Percentiles rank a stretch among this genome's conserved stretches.
Evolutionary conservation across 2,329 filamentous ascomycete genomes (phyloP).

Genomic region (Trichoderma sp.): DNA sequence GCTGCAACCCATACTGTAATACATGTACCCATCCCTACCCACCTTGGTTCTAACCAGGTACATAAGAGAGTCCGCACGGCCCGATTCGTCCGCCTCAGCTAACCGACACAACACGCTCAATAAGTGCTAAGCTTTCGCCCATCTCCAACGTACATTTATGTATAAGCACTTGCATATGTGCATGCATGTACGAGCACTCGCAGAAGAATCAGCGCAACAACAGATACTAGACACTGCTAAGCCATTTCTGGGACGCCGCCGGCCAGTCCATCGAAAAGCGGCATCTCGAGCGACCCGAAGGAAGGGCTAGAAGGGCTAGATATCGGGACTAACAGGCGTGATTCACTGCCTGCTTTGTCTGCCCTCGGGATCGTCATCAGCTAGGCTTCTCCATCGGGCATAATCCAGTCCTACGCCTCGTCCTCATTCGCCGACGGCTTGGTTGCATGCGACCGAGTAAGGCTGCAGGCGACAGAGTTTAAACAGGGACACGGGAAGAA

Average conservation of each 20-base stretch:
- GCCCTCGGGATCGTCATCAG: conserved; percentile 8
- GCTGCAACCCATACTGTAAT: not conserved
- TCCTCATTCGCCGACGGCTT: conserved; percentile 8
- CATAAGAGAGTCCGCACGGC: not conserved
- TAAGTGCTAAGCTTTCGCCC: conserved; percentile 11
- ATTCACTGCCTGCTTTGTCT: not conserved
- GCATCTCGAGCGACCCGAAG: conserved; percentile 15
- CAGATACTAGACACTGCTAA: not conserved
- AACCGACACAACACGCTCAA: too few relatives aligned
- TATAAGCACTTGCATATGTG: conserved; percentile 16
- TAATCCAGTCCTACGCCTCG: not conserved
- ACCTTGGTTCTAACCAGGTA: too few relatives aligned
- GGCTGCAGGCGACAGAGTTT: conserved; percentile 18
- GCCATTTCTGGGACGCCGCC: conserved; percentile 3
- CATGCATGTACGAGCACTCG: not conserved
- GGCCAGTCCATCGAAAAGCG: conserved; percentile 8
- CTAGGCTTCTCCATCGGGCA: conserved; percentile 17
- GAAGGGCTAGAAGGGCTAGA: conserved; percentile 15
- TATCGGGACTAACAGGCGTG: conserved; percentile 1
- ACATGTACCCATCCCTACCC: not conserved
- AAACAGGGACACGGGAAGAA: not conserved
- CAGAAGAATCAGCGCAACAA: not conserved
- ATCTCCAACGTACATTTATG: conserved; percentile 8
- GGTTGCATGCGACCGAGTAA: conserved; percentile 11
- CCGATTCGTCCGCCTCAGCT: conserved; percentile 2